Evolutionary conservation across 1,139 yeast genomes (phyloP), one percentile per base, ranked within the genome.

Genomic region (Suhomyces anneliseae): DNA sequence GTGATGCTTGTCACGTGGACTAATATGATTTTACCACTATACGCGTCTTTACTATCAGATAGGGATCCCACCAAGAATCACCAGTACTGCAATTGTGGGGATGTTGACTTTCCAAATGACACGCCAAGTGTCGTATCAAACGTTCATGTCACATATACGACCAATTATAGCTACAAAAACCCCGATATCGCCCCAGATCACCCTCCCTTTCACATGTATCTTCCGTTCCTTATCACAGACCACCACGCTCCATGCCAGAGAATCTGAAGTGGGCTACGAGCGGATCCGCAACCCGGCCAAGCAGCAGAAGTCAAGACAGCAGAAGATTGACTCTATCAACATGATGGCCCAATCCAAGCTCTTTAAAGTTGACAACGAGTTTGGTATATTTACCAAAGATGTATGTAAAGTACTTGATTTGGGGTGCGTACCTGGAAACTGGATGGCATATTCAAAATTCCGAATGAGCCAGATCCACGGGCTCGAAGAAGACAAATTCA

Each of bases 361-460:
- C 36, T 61, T 59, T 42, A 58, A 59, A 15, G 45, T 74, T 8
- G 74, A 73, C 51, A 54, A 57, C 12, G 55, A 62, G 29, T 72
- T 63, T 50, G 47, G 53, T 1, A 54, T 74, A 4, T 65, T 74
- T 49, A 55, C 64, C 47, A 27, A 49, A 8, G 42, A 46, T 1
- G 69, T 71, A 4, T 59, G 59, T 6, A 65, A 61, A 43, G 70
- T 72, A 5, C 45, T 75, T 6, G 79, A 75, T 51, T 53, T 74
- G 26, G 99, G 99, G 1, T 93, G 79, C 62, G 96, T 96, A 0
- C 99, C 99, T 0, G 99, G 99, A 0, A 92, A 96, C 34, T 93
- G 99, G 99, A 78, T 92, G 10, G 89, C 85, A 55, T 95, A 87
- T 32, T 86, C 96, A 7, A 61, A 64, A 39, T 51, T 61, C 33